Evolutionary conservation across 2,329 filamentous ascomycete genomes (phyloP).

Genomic region (Teratosphaeria epicoccoides): DNA sequence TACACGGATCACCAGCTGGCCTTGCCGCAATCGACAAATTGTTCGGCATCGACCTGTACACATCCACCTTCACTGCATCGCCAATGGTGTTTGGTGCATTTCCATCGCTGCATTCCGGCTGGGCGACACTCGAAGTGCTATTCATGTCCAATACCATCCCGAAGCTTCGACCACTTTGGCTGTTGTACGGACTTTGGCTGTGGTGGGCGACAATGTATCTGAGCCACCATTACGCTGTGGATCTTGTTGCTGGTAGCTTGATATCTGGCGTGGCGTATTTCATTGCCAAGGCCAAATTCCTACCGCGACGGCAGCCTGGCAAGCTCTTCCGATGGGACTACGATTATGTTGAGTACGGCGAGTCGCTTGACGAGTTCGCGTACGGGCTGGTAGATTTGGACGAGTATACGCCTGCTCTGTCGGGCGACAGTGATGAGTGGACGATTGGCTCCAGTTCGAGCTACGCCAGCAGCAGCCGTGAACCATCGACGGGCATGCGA

Average conservation of each 20-base stretch:
- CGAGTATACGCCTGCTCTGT: conserved; percentile 40
- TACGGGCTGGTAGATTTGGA: conserved; percentile 46
- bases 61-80: conserved; percentile 78
- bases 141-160: conserved; percentile 94
- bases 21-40: conserved; percentile 79
- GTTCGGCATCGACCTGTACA: conserved; percentile 88
- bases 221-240: conserved; percentile 92
- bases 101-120: conserved; percentile 82
- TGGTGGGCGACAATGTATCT: conserved; percentile 99
- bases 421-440: conserved; percentile 72
- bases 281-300: conserved; percentile 65
- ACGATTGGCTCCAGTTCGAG: conserved; percentile 74
- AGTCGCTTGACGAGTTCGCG: conserved; percentile 40
- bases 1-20: conserved; percentile 79
- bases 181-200: conserved; percentile 80
- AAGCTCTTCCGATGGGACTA: conserved; percentile 92
- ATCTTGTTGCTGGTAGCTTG: conserved; percentile 76
- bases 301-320: conserved; percentile 71
- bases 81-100: conserved; percentile 92
- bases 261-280: conserved; percentile 58
- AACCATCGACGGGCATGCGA: conserved; percentile 40
- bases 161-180: conserved; percentile 65
- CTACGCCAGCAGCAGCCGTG: conserved; percentile 45
- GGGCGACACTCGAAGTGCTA: conserved; percentile 77
- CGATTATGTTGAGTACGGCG: conserved; percentile 80